A percentile compares a stretch with the other conserved stretches of the same genome.
These are phyloP conservation scores for Claviceps digitariae DNA, from an alignment of 2,329 filamentous ascomycete genomes.

Conservation along the genomic window DNA sequence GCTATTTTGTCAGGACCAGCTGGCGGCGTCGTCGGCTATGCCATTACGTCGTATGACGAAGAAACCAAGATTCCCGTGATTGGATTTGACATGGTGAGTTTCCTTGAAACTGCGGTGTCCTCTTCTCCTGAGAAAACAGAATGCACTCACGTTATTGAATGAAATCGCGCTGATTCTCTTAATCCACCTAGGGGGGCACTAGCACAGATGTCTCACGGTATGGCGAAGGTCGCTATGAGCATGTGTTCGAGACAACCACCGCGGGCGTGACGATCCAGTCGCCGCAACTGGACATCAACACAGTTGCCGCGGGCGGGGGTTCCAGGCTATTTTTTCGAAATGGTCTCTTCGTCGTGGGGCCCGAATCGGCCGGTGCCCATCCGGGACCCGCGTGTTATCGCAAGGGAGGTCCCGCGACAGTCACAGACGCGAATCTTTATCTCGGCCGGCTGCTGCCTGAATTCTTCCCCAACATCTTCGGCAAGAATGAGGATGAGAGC, in stretches of 20 bases:
- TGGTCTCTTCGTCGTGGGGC: constrained; percentile 59
- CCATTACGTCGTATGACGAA: constrained; percentile 57
- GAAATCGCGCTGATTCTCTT: background rate
- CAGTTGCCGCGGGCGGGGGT: constrained; percentile 65
- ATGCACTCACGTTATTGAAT: background rate
- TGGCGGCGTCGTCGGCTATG: constrained; percentile 67
- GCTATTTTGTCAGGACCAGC: constrained; percentile 63
- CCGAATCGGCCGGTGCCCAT: constrained; percentile 56
- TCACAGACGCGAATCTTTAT: constrained; percentile 60
- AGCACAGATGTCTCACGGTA: constrained; percentile 63
- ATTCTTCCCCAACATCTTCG: constrained; percentile 53
- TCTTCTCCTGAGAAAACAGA: background rate
- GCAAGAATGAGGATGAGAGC: constrained; percentile 10
- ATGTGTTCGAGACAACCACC: constrained; percentile 59
- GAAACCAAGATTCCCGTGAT: constrained; percentile 56
- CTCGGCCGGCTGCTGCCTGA: constrained; percentile 47
- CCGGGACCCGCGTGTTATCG: constrained; percentile 61
- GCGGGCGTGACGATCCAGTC: constrained; percentile 68
- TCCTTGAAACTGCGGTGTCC: background rate
- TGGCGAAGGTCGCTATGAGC: constrained; percentile 26
- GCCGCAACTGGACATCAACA: constrained; percentile 71
- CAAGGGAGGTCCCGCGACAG: constrained; percentile 57
- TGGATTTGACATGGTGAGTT: constrained; percentile 49
- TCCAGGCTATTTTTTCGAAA: constrained; percentile 58
- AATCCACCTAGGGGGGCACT: constrained; percentile 37